Percentiles rank a stretch among this genome's conserved stretches.
These are phyloP conservation scores for Colletotrichum sansevieriae DNA, from an alignment of 2,329 filamentous ascomycete genomes.

Conservation along the genomic window DNA sequence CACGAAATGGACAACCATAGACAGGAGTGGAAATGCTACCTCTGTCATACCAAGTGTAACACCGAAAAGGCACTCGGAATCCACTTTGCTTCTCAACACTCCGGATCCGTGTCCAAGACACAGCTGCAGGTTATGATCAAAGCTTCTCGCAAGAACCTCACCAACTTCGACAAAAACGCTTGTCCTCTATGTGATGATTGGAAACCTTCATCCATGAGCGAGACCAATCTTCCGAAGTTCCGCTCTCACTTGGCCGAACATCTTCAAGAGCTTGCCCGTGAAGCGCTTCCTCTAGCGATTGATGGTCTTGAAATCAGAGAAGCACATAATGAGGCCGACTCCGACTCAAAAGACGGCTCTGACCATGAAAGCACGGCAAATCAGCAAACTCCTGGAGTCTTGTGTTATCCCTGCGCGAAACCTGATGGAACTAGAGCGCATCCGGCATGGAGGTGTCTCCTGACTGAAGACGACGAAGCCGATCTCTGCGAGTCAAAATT, in stretches of 20 bases:
- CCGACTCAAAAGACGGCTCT: neutral
- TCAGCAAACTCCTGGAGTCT: neutral
- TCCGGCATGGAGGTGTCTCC: neutral
- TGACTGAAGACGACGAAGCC: neutral
- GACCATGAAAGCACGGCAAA: neutral
- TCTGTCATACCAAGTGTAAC: neutral
- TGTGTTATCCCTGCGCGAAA: neutral
- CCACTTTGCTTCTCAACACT: constrained; percentile 11
- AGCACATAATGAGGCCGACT: neutral
- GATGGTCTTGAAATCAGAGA: constrained; percentile 23
- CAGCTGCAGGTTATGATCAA: constrained; percentile 17
- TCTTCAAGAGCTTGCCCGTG: constrained; percentile 11
- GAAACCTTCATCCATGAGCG: neutral
- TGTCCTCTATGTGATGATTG: constrained; percentile 23
- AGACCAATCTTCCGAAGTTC: neutral
- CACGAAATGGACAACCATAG: constrained; percentile 18
- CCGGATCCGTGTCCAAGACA: neutral
- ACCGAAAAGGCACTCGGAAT: neutral
- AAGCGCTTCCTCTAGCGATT: constrained; percentile 15
- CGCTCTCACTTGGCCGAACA: constrained; percentile 16
- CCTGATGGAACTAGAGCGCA: neutral
- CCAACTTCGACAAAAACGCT: neutral
- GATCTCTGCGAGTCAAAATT: neutral
- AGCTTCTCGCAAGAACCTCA: constrained; percentile 9
- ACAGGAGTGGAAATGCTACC: constrained; percentile 7